Conservation (phyloP, 768 basidiomycete species). For the Auriscalpium microsporum region DNA sequence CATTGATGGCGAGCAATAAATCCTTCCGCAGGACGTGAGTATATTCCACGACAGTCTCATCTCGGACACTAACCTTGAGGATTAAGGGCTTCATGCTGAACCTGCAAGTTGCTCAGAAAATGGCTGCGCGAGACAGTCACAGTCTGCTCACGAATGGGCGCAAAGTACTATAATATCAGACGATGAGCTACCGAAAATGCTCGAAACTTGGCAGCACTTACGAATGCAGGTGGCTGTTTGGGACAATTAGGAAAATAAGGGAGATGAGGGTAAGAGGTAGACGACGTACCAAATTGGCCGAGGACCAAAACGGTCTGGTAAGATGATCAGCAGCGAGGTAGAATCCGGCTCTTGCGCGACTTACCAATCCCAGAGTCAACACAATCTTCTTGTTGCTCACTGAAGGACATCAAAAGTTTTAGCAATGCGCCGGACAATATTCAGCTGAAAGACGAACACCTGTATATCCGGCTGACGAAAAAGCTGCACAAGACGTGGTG, state of each 20-base stretch:
- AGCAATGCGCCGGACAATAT: not conserved
- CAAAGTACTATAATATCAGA: too few species aligned
- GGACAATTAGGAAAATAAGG: not conserved
- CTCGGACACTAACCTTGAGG: not conserved
- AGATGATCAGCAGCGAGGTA: not conserved
- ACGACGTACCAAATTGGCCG: not conserved
- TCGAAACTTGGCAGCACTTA: too few species aligned
- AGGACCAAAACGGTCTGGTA: not conserved
- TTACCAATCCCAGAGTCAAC: not conserved
- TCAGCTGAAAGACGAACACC: constrained; percentile 2
- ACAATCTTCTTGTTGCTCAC: not conserved
- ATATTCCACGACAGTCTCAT: too few species aligned
- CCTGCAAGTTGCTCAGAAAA: too few species aligned
- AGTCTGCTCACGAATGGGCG: too few species aligned
- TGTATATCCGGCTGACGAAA: constrained; percentile 16
- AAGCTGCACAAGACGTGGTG: not conserved
- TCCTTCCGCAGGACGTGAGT: constrained; percentile 23
- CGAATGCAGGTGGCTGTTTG: not conserved
- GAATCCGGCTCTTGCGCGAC: not conserved
- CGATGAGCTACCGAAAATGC: not conserved
- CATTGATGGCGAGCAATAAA: constrained; percentile 48
- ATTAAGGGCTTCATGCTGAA: not conserved
- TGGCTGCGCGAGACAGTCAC: too few species aligned
- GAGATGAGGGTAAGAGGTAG: not conserved
- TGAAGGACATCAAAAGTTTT: not conserved